A percentile compares a stretch with the other conserved stretches of the same genome.
Evolutionary conservation across 2,329 filamentous ascomycete species (phyloP).

Genomic region (Aspergillus transmontanensis): DNA sequence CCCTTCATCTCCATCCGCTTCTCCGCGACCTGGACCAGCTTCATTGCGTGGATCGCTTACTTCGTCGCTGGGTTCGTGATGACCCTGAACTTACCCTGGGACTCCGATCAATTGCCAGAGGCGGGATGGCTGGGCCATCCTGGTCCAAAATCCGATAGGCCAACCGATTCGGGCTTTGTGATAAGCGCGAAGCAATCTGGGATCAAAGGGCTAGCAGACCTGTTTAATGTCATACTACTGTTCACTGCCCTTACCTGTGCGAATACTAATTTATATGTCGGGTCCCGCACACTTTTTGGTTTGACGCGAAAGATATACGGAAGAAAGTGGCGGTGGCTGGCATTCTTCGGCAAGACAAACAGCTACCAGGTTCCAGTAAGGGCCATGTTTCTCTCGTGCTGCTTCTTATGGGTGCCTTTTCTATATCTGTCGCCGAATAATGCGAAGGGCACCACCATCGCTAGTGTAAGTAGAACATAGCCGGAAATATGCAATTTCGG

Average conservation of each 20-base stretch:
- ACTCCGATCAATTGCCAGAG: conserved; percentile 23
- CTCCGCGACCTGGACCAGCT: conserved; percentile 34
- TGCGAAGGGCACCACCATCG: conserved; percentile 14
- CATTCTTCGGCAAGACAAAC: conserved; percentile 30
- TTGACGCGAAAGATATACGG: conserved; percentile 26
- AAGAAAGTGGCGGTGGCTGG: conserved; percentile 20
- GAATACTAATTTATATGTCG: conserved; percentile 39
- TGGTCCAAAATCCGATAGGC: background rate
- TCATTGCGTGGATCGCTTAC: conserved; percentile 30
- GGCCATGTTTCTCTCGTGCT: conserved; percentile 42
- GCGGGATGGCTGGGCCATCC: conserved; percentile 20
- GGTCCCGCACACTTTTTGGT: conserved; percentile 37
- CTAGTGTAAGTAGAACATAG: conserved; percentile 8
- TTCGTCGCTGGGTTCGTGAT: conserved; percentile 27
- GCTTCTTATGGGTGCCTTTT: conserved; percentile 49
- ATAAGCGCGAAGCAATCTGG: conserved; percentile 23
- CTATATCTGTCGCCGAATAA: conserved; percentile 33
- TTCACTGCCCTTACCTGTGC: conserved; percentile 35
- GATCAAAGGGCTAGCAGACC: conserved; percentile 23
- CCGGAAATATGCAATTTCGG: background rate
- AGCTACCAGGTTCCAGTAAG: conserved; percentile 37
- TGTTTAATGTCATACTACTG: conserved; percentile 34
- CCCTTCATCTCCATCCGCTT: conserved; percentile 26
- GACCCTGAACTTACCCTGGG: conserved; percentile 29
- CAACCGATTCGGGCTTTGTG: conserved; percentile 26